Evolutionary conservation across 208 protist genomes (phyloP).

Genomic region (Acanthamoeba castellanii): DNA sequence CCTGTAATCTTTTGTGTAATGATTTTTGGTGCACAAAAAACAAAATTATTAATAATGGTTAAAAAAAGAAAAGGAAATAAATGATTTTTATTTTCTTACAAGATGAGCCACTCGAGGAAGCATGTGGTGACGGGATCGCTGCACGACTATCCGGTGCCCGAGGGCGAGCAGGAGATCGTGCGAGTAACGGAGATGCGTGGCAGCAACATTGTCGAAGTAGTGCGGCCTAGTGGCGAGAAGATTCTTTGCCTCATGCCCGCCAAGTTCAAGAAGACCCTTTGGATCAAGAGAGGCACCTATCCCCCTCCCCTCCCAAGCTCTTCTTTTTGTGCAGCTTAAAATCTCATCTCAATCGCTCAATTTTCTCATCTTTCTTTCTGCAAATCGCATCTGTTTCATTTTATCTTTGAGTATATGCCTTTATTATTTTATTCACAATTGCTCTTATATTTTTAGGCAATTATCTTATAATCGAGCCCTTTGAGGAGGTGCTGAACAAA

Average conservation of each 20-base stretch:
- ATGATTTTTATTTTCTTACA: too few relatives aligned
- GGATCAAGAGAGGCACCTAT: slow-evolving; percentile 40
- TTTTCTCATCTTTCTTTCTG: neutral
- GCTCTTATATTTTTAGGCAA: neutral
- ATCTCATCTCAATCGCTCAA: slow-evolving; percentile 16
- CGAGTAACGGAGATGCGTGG: slow-evolving; percentile 57
- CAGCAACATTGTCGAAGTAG: slow-evolving; percentile 44
- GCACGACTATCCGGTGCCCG: slow-evolving; percentile 35
- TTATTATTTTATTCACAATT: neutral
- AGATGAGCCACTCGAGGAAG: slow-evolving; percentile 72
- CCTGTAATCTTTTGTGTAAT: too few relatives aligned
- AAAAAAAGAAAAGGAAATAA: too few relatives aligned
- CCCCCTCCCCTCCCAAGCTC: neutral
- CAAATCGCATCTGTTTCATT: neutral
- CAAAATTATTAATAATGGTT: too few relatives aligned
- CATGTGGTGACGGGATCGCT: slow-evolving; percentile 36
- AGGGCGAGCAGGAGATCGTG: slow-evolving; percentile 35
- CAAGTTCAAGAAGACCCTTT: slow-evolving; percentile 71
- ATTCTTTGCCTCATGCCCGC: slow-evolving; percentile 57
- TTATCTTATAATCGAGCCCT: slow-evolving; percentile 66
- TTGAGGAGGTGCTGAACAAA: slow-evolving; percentile 47
- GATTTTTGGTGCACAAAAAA: too few relatives aligned
- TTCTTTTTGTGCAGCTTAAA: neutral
- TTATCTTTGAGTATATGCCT: neutral
- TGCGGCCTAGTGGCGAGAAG: neutral